Evolutionary conservation across 2,329 filamentous ascomycete genomes (phyloP), one percentile per base, ranked within the genome.

Genomic region (Pseudogymnoascus sp.): DNA sequence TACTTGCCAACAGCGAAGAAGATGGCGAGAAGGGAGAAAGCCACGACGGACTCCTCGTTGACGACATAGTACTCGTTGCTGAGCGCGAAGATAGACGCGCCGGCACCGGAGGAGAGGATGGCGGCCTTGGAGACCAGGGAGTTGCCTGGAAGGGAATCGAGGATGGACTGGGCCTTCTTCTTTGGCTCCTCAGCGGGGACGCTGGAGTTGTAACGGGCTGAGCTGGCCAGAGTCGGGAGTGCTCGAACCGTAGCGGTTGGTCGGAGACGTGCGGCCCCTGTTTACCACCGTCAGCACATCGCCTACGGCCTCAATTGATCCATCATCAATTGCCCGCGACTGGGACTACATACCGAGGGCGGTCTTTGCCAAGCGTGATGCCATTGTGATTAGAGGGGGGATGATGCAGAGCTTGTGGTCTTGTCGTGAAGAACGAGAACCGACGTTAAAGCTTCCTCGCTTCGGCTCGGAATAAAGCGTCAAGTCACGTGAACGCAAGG

Each of bases 11-110:
- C 84, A 65, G 87, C 91, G 73, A 83, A 88, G 88, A 96, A 99
- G 74, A 97, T 90, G 75, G 88, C 91, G 74, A 97, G 81, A 72
- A 99, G 83, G 77, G 89, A 94, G 80, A 99, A 85, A 68, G 90
- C 90, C 74, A 96, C 90, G 74, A 99, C 89, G 66, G 92, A 89
- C 83, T 99, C 94, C 84, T 99, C 94, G 82, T 99, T 99, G 79
- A 99, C 84, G 76, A 99, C 92, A 80, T 97, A 97, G 83, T 97
- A 92, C 86, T 99, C 94, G 81, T 96, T 99, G 87, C 90, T 95
- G 80, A 99, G 92, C 73, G 92, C 94, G 75, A 94, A 96, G 77
- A 96, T 85, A 73, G 90, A 92, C 71, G 96, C 79, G 79, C 89
- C 93, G 73, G 94, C 90, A 67, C 88, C 88, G 71, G 91, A 92